Conservation (phyloP, 2,329 filamentous ascomycete genomes). For the Fusarium brevicatenulatum region DNA sequence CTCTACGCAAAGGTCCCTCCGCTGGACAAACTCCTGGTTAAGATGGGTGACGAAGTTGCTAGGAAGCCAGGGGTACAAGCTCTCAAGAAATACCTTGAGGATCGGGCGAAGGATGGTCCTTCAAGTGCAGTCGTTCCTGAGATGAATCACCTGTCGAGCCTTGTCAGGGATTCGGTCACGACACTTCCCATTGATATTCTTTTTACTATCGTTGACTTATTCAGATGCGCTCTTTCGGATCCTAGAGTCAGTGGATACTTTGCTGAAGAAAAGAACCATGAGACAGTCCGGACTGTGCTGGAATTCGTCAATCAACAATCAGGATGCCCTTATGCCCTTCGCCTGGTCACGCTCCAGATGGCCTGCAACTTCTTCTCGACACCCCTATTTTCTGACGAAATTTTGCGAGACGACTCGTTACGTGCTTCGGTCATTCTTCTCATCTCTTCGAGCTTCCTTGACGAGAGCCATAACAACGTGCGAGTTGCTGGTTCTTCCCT, state of each 20-base stretch:
- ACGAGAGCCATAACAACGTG: slow-evolving; percentile 76
- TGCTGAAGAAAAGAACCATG: slow-evolving; percentile 76
- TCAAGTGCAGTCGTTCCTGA: slow-evolving; percentile 77
- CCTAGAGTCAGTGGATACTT: slow-evolving; percentile 83
- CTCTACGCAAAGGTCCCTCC: slow-evolving; percentile 83
- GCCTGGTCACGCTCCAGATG: slow-evolving; percentile 84
- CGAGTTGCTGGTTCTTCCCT: slow-evolving; percentile 85
- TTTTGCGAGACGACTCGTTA: slow-evolving; percentile 64
- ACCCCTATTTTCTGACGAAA: slow-evolving; percentile 73
- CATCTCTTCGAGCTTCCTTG: slow-evolving; percentile 81
- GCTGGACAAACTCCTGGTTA: slow-evolving; percentile 81
- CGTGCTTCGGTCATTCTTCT: slow-evolving; percentile 72
- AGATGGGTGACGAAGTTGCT: slow-evolving; percentile 72
- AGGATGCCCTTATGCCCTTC: slow-evolving; percentile 79
- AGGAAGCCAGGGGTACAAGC: slow-evolving; percentile 68
- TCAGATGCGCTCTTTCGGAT: slow-evolving; percentile 81
- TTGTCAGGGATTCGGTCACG: slow-evolving; percentile 65
- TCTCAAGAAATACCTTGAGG: slow-evolving; percentile 77
- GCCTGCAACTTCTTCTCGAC: slow-evolving; percentile 87
- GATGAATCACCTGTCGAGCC: slow-evolving; percentile 70
- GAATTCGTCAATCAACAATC: slow-evolving; percentile 65
- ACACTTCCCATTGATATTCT: slow-evolving; percentile 71
- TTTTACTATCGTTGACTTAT: slow-evolving; percentile 87
- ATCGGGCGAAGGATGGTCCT: slow-evolving; percentile 65
- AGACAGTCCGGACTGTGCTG: slow-evolving; percentile 71